Evolutionary conservation across 768 basidiomycete species (phyloP).

Genomic region (Xerocomellus amylosporus): DNA sequence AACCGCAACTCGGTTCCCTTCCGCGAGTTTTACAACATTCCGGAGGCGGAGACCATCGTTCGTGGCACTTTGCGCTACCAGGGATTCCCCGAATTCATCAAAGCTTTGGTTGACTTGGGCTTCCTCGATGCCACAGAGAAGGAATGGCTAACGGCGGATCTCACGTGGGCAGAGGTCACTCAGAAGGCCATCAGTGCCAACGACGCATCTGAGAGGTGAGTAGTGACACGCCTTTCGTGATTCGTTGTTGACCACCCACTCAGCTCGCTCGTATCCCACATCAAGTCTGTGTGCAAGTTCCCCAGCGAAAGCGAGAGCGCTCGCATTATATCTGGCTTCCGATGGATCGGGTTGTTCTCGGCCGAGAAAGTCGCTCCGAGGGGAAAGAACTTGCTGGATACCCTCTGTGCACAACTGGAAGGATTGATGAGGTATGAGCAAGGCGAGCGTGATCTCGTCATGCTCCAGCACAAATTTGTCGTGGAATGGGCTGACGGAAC

Average conservation of each 20-base stretch:
- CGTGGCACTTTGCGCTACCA: constrained; percentile 94
- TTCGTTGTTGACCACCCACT: background rate
- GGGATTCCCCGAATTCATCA: constrained; percentile 95
- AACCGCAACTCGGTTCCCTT: constrained; percentile 93
- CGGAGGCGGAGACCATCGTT: constrained; percentile 89
- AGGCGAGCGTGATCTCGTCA: constrained; percentile 92
- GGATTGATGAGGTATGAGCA: constrained; percentile 86
- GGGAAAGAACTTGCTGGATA: constrained; percentile 81
- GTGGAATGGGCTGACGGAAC: constrained; percentile 86
- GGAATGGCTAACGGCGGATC: constrained; percentile 69
- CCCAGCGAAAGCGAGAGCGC: constrained; percentile 63
- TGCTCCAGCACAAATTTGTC: constrained; percentile 98
- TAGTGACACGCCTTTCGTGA: background rate
- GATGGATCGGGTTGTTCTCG: constrained; percentile 94
- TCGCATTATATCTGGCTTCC: constrained; percentile 84
- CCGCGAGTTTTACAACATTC: constrained; percentile 88
- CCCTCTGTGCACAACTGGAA: constrained; percentile 89
- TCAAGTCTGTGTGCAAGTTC: constrained; percentile 72
- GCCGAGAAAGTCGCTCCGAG: constrained; percentile 57
- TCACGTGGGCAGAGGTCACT: constrained; percentile 84
- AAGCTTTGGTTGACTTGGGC: constrained; percentile 80
- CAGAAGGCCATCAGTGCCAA: constrained; percentile 70
- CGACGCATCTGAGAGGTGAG: constrained; percentile 66
- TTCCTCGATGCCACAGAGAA: constrained; percentile 77
- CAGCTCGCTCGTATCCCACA: constrained; percentile 69